These are phyloP conservation scores for Neopestalotiopsis sp. DNA, from an alignment of 2,329 filamentous ascomycete genomes.

Conservation along the genomic window DNA sequence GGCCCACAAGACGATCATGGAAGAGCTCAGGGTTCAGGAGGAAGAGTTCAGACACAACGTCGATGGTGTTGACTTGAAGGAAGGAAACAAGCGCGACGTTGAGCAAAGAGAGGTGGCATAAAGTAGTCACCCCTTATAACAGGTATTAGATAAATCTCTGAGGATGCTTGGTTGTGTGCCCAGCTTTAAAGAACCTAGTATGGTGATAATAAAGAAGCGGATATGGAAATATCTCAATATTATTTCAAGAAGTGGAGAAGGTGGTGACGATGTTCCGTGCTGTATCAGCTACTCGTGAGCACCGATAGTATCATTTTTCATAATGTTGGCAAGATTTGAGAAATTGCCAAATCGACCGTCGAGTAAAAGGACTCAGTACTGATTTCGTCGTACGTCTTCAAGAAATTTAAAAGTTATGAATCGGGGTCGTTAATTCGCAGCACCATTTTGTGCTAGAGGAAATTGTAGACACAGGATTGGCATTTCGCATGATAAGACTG, in stretches of 20 bases:
- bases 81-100: constrained; percentile 19
- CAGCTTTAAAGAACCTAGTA: background rate
- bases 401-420: no score
- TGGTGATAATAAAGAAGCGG: background rate
- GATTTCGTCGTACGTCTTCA: no score
- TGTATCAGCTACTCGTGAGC: no score
- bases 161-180: background rate
- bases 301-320: no score
- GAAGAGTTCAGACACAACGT: constrained; percentile 37
- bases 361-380: no score
- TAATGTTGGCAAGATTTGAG: background rate
- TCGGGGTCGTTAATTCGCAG: no score
- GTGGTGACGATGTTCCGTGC: no score
- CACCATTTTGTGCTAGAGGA: no score
- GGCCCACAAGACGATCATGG: constrained; percentile 50
- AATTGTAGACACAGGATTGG: no score
- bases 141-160: background rate
- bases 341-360: background rate
- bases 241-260: no score
- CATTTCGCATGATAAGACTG: no score
- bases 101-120: constrained; percentile 18
- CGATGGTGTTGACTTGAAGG: constrained; percentile 24
- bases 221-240: no score
- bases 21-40: constrained; percentile 43
- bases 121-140: background rate